Evolutionary conservation across 176 grass and related monocot species (phyloP), one percentile per base, ranked within the genome.

Genomic region (Oryza australiensis): DNA sequence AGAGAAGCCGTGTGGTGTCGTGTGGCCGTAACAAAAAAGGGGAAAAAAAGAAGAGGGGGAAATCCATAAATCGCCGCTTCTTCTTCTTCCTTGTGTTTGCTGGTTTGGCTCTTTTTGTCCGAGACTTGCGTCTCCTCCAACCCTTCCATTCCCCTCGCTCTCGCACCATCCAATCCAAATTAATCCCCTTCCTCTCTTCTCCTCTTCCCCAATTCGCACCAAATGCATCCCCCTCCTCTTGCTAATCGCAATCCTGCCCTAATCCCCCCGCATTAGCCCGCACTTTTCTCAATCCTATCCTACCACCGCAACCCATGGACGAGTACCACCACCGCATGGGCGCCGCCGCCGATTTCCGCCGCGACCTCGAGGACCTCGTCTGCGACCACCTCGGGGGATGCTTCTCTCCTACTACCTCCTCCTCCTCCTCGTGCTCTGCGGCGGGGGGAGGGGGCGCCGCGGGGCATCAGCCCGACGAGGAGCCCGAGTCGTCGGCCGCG

Each of bases 291-390:
- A 29, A 73, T 74, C 75, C 78, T 66, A 67, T 80, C 71, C 15
- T 46, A 0, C 73, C 73, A 70, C 29, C 30, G 76, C 76, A 12
- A n/a, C 29, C 20, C 62, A 88, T 91, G 91, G 78, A 72, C 76
- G 73, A 87, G 63, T 97, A 87, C 75, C 89, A 74, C 82, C 89
- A 86, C 73, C 89, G 83, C 66, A 94, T 90, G 84, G 92, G 94
- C 79, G 88, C 73, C 79, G 80, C 92, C 66, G 88, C 89, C 66
- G 86, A 98, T 66, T 98, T 98, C 96, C 87, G 96, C 80, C 89
- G 93, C n/a, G 96, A 90, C 51, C 80, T 99, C 66, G 96, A 99
- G 91, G 93, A 99, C 88, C 91, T 99, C 75, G 96, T 99, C 76
- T 92, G 96, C 63, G 96, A 94, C 55, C 96, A 95, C 87, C 89